Evolutionary conservation across 2,329 filamentous ascomycete species (phyloP).

Genomic region (Cylindrodendrum hubeiense): DNA sequence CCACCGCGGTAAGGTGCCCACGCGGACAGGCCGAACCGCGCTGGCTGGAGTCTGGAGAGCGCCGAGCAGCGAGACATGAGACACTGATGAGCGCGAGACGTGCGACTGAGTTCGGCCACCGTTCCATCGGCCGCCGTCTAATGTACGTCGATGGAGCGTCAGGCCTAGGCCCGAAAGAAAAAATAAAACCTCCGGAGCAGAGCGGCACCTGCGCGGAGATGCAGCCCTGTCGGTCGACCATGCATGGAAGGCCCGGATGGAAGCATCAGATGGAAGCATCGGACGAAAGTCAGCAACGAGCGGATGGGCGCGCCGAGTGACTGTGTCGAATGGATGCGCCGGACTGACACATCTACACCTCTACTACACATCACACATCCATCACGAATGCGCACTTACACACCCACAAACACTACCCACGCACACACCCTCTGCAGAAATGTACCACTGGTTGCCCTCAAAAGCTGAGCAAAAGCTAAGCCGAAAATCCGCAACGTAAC

Average conservation of each 20-base stretch:
- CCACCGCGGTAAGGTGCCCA: slow-evolving; percentile 16
- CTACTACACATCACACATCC: too few relatives aligned
- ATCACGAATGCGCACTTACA: neutral
- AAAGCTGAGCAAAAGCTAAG: slow-evolving; percentile 10
- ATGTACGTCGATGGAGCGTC: neutral
- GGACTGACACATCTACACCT: neutral
- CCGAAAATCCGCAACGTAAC: slow-evolving; percentile 31
- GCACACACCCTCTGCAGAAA: neutral
- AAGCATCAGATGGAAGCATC: slow-evolving; percentile 23
- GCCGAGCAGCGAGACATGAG: slow-evolving; percentile 19
- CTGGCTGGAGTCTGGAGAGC: slow-evolving; percentile 32
- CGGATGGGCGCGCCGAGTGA: slow-evolving; percentile 15
- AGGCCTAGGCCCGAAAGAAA: neutral
- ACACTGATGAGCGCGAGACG: slow-evolving; percentile 1
- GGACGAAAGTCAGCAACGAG: slow-evolving; percentile 8
- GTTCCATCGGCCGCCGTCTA: neutral
- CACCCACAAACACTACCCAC: neutral
- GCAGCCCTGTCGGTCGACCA: slow-evolving; percentile 17
- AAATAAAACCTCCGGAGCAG: neutral
- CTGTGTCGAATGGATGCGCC: slow-evolving; percentile 4
- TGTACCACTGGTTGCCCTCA: neutral
- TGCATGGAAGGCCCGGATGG: slow-evolving; percentile 27
- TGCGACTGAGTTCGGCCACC: neutral
- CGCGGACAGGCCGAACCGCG: slow-evolving; percentile 42
- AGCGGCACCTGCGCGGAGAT: slow-evolving; percentile 6